Base-by-base conservation (phyloP, 106 monocot species). In the Phalaenopsis aphrodite region DNA sequence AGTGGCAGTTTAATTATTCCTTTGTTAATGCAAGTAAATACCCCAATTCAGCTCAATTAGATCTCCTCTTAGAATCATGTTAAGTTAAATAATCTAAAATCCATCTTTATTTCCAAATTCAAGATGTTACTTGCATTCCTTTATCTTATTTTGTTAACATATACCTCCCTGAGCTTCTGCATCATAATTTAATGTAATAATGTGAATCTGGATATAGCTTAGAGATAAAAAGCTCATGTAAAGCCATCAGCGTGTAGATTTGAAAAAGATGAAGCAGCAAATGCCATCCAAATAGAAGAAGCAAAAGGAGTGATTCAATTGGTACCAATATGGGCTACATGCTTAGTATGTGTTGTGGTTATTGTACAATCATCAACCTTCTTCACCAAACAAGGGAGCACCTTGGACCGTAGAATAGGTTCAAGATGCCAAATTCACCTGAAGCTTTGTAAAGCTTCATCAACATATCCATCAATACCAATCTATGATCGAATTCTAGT, bases 381-480 rank as follows among this genome's bases (percentile, higher is more conserved):
- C 48, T 86, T 85, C 77, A 87, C 84, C 49, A 89, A 89, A 75
- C 89, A 89, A 76, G 89, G 86, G 1, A 82, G 77, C 80, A 89
- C 89, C 68, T n/a, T 89, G 69, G 89, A 89, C 66, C 56, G 89
- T 10, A 76, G 84, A 67, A 86, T 89, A 1, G 82, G 79, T 16
- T 42, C 80, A 8, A 84, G 8, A 41, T 58, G 86, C 75, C 67
- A 56, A 45, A 78, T 86, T 19, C 89, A 37, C 84, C 89, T 10
- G 86, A 86, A 2, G 79, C 89, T 15, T 58, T 89, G 36, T 86
- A 89, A 55, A 86, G 82, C 78, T 86, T 86, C 55, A 82, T 82
- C 69, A 73, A 77, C 56, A 8, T 84, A 7, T 82, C 89, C 19
- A 67, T 84, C 4, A 73, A 80, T 89, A 19, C 84, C 86, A 58